phyloP scores from a whole-genome alignment of 805 yeast species.

The Candida peoriensis region DNA sequence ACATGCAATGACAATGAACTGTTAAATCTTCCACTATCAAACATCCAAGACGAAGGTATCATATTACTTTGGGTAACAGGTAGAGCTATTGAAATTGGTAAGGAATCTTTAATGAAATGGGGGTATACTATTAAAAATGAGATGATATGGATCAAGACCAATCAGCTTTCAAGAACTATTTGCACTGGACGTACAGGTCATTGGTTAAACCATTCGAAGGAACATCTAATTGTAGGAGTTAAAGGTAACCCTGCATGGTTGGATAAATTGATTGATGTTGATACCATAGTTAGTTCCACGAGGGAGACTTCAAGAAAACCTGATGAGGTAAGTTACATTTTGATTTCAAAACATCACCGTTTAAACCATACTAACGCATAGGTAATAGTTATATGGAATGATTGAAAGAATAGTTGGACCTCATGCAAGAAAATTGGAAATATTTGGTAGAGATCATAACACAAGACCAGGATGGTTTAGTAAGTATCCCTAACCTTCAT shows the following conservation, averaged over 20 bases:
- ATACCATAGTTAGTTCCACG: slow-evolving; percentile 73
- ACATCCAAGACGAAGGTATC: slow-evolving; percentile 79
- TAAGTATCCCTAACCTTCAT: slow-evolving; percentile 20
- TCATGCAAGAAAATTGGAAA: slow-evolving; percentile 73
- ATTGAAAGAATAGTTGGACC: slow-evolving; percentile 80
- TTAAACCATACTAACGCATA: slow-evolving; percentile 8
- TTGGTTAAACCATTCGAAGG: slow-evolving; percentile 94
- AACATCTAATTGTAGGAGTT: slow-evolving; percentile 79
- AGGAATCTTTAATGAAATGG: slow-evolving; percentile 72
- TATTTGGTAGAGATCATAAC: slow-evolving; percentile 86
- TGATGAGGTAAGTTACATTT: slow-evolving; percentile 46
- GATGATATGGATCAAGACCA: slow-evolving; percentile 85
- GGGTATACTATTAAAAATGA: slow-evolving; percentile 79
- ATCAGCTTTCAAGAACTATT: slow-evolving; percentile 81
- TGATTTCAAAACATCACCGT: neutral
- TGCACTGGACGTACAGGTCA: slow-evolving; percentile 97
- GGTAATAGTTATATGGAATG: slow-evolving; percentile 55
- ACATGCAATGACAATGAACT: slow-evolving; percentile 76
- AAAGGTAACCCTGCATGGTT: slow-evolving; percentile 81
- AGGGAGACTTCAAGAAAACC: slow-evolving; percentile 91
- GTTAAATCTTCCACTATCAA: slow-evolving; percentile 55
- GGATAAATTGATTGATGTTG: slow-evolving; percentile 60
- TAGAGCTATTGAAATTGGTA: slow-evolving; percentile 83
- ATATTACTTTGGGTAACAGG: slow-evolving; percentile 93
- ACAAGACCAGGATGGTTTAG: slow-evolving; percentile 86